These are phyloP conservation scores for Dictyostelium citrinum DNA, from an alignment of 78 protist species.

Conservation along the genomic window DNA sequence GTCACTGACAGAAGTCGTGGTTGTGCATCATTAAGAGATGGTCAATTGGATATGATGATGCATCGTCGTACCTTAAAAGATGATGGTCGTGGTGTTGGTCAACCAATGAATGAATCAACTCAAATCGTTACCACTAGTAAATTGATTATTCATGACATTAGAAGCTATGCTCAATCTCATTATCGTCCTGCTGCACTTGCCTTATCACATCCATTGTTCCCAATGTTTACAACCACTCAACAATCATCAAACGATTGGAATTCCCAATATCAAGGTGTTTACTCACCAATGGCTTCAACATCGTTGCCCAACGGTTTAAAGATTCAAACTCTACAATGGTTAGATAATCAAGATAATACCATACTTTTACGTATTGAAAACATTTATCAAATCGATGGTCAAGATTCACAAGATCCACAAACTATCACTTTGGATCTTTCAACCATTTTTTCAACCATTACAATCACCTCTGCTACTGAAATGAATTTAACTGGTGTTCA, in stretches of 20 bases:
- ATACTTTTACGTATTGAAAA: slow-evolving; percentile 39
- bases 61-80: slow-evolving; percentile 87
- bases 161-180: not conserved
- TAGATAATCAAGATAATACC: not conserved
- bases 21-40: slow-evolving; percentile 63
- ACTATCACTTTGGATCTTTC: not conserved
- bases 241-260: not conserved
- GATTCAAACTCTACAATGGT: slow-evolving; percentile 49
- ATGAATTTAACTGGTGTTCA: slow-evolving; percentile 50
- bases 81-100: slow-evolving; percentile 92
- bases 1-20: slow-evolving; percentile 80
- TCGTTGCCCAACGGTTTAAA: slow-evolving; percentile 24
- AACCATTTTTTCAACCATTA: not conserved
- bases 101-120: slow-evolving; percentile 91
- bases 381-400: slow-evolving; percentile 49
- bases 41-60: slow-evolving; percentile 91
- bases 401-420: slow-evolving; percentile 11
- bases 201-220: slow-evolving; percentile 27
- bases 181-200: slow-evolving; percentile 7
- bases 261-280: not conserved
- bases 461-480: slow-evolving; percentile 53
- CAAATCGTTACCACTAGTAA: slow-evolving; percentile 33
- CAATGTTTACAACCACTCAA: slow-evolving; percentile 43
- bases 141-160: slow-evolving; percentile 36
- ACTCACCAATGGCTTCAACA: not conserved